Base-by-base conservation (phyloP, 2,329 filamentous ascomycete species). In the Clonostachys chloroleuca region DNA sequence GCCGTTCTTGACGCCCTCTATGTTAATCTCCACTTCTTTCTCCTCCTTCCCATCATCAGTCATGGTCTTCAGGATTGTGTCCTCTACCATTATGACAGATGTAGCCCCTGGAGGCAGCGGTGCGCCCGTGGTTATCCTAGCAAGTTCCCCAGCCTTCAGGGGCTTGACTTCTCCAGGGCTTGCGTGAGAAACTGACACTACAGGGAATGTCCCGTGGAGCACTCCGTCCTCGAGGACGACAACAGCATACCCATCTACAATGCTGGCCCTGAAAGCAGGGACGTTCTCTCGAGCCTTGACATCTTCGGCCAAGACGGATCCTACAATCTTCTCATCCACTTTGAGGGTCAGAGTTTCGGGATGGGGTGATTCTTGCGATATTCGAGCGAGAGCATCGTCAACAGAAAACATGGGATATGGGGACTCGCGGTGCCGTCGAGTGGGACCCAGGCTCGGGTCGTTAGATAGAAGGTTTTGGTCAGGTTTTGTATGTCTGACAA, bases 161-260 rank as follows among this genome's bases (percentile, higher is more conserved):
- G 80, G 67, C 34, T 80, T 72, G 13, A 79, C 78, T 33, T 87
- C 81, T 1, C 84, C 80, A 0, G 90, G 82, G 14, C 89, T 81
- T 12, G 94, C 94, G 61, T 96, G 91, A 0, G 91, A 95, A 12
- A 97, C 77, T 1, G 88, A 86, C 1, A 86, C 84, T 13, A 99
- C 92, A 1, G 92, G 91, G 59, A 94, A 97, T 1, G 85, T 69
- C 0, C 92, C 92, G 56, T 86, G 89, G 43, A 89, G 79, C 43
- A 78, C 81, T 1, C 78, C 81, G 39, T 81, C 73, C 33, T 70
- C 69, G 46, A 78, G 77, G 6, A 82, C 85, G 36, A 92, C 83
- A 1, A 95, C 80, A 3, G 94, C 94, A 60, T 99, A 99, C 2
- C 94, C 94, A 64, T 99, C 94, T 1, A 99, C 94, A 39, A 96